Base-by-base conservation (phyloP, 805 yeast species). In the Metschnikowia orientalis region DNA sequence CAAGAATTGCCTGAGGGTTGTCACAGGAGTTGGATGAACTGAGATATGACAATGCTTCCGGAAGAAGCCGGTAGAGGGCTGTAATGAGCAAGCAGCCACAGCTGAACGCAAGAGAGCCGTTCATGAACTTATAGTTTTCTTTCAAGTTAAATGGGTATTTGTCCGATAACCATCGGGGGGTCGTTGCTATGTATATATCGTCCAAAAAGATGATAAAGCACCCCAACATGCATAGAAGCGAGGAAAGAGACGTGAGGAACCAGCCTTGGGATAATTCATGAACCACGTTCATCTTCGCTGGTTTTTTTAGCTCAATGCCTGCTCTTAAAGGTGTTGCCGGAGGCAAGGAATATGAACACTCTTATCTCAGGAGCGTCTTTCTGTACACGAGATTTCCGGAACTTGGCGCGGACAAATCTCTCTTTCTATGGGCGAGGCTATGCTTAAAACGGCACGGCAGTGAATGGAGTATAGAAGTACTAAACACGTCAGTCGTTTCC, bases 11-110 rank as follows among this genome's bases (percentile, higher is more conserved):
- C 37, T 67, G 67, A 6, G 63, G 20, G 3, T 26, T 41, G 40
- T 35, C 25, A 26, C 35, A 2, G 12, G 16, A 26, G 2, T 43
- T 44, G n/a, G 37, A 56, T 32, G 18, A 64, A 45, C 26, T 33
- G 21, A 81, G 60, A 47, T 81, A 77, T 1, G 52, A 49, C 23
- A 57, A 46, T 0, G 85, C 73, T 40, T 76, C 79, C 0, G 97
- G 96, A n/a, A 89, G 59, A 31, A 90, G 64, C 40, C 79, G 73
- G 60, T 76, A 82, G 30, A 90, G 59, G 0, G 95, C 75, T 0
- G 97, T 87, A 49, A 88, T 76, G 2, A 81, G 38, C 55, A 90
- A 69, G 16, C 95, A 85, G 0, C 98, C 97, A 0, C 90, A 68
- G 43, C 89, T 78, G 30, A 89, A 58, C 0, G 92, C 74, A 18